These are phyloP conservation scores for Sedum album DNA, from an alignment of 164 flowering plant species.

Conservation along the genomic window DNA sequence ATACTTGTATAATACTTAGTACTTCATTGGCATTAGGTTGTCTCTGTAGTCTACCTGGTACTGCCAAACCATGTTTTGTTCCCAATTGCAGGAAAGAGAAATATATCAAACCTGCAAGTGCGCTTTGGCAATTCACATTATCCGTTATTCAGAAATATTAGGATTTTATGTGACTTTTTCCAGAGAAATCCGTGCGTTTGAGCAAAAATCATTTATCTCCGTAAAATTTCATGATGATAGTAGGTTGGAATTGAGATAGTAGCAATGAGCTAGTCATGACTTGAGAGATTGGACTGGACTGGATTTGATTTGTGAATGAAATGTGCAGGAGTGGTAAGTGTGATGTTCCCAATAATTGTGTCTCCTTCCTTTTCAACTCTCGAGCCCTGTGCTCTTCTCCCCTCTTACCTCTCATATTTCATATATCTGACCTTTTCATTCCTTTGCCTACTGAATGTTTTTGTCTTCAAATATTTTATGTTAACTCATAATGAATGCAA, in stretches of 20 bases:
- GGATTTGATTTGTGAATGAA: slow-evolving; percentile 3
- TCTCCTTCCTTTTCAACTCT: not conserved
- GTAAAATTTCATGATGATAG: not conserved
- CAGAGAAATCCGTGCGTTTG: too few relatives aligned
- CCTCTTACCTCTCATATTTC: not conserved
- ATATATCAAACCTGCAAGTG: too few relatives aligned
- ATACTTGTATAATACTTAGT: too few relatives aligned
- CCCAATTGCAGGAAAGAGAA: too few relatives aligned
- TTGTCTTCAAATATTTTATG: not conserved
- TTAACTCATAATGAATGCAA: not conserved
- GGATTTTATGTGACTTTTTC: too few relatives aligned
- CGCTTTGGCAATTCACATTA: too few relatives aligned
- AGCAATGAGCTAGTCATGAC: not conserved
- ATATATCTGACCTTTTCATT: not conserved
- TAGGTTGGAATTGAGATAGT: not conserved
- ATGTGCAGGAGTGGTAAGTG: slow-evolving; percentile 3
- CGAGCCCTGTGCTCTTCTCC: not conserved
- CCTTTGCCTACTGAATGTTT: not conserved
- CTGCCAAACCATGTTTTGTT: too few relatives aligned
- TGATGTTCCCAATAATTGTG: slow-evolving; percentile 2
- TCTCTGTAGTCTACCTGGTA: too few relatives aligned
- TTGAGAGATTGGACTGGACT: slow-evolving; percentile 2
- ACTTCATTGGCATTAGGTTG: too few relatives aligned
- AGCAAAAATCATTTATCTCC: too few relatives aligned
- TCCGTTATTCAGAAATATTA: too few relatives aligned